phyloP scores from a whole-genome alignment of 495 filamentous ascomycete species.

The Staphylotrichum longicolle region DNA sequence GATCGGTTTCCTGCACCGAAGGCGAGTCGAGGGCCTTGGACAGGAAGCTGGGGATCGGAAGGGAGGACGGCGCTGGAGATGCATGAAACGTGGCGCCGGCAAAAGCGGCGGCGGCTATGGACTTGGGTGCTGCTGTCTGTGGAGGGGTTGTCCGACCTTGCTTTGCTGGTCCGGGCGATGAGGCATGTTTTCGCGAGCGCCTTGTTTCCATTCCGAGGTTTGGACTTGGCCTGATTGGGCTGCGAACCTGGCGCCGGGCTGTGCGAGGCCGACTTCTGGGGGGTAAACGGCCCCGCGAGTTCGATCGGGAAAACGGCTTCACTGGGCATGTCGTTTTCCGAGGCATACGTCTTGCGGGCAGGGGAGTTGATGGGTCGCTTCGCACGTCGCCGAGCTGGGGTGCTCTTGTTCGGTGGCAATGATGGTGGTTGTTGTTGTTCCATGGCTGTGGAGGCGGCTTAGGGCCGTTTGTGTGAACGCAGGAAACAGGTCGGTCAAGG shows the following conservation, averaged over 20 bases:
- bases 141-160: conserved; percentile 44
- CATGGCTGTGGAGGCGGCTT: conserved; percentile 24
- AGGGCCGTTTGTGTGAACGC: neutral
- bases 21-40: conserved; percentile 72
- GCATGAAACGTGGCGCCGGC: conserved; percentile 94
- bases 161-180: conserved; percentile 38
- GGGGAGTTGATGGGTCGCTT: conserved; percentile 38
- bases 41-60: conserved; percentile 90
- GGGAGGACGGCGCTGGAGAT: conserved; percentile 86
- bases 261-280: conserved; percentile 33
- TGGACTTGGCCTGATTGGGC: conserved; percentile 26
- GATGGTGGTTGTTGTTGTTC: conserved; percentile 29
- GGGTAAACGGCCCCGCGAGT: conserved; percentile 38
- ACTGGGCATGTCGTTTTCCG: conserved; percentile 47
- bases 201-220: conserved; percentile 37
- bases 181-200: conserved; percentile 32
- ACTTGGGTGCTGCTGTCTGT: conserved; percentile 32
- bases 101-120: conserved; percentile 61
- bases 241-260: conserved; percentile 29
- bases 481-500: neutral
- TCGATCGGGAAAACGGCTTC: conserved; percentile 27
- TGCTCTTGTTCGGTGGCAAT: conserved; percentile 29
- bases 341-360: conserved; percentile 46
- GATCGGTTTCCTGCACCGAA: conserved; percentile 32
- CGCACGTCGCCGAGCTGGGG: conserved; percentile 43